These are phyloP conservation scores for Oenanthe javanica DNA, from an alignment of 140 eudicot genomes.

Conservation along the genomic window DNA sequence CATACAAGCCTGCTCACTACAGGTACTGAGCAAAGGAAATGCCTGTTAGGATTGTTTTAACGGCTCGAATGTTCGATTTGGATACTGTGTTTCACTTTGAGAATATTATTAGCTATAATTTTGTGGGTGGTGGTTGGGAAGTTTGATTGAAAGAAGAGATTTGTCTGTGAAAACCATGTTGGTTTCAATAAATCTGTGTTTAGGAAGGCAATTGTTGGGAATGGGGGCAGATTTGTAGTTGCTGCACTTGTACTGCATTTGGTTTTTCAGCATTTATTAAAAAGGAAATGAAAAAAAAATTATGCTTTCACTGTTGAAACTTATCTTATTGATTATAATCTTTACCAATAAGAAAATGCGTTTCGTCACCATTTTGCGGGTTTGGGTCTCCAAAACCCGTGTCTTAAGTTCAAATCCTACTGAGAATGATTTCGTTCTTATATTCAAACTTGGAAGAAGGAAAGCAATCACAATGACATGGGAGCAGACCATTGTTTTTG, in stretches of 20 bases:
- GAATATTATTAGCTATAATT: constrained; percentile 12
- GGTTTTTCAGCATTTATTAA: neutral
- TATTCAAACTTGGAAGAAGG: neutral
- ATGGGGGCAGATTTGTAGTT: constrained; percentile 2
- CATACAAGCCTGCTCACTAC: constrained; percentile 90
- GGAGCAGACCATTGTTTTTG: neutral
- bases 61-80: neutral
- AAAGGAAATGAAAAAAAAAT: neutral
- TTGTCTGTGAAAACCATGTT: constrained; percentile 15
- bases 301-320: neutral
- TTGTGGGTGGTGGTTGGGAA: constrained; percentile 20
- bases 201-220: neutral
- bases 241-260: neutral
- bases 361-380: neutral
- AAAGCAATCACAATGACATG: neutral
- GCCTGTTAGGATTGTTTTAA: neutral
- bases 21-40: constrained; percentile 51
- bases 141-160: neutral
- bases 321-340: neutral
- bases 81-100: constrained; percentile 6
- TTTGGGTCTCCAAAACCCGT: too few relatives aligned
- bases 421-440: too few relatives aligned
- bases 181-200: constrained; percentile 26
- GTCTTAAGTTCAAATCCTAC: too few relatives aligned
- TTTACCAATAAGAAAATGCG: neutral